Base-by-base conservation (phyloP, 768 basidiomycete species). In the Ramaria sp. region DNA sequence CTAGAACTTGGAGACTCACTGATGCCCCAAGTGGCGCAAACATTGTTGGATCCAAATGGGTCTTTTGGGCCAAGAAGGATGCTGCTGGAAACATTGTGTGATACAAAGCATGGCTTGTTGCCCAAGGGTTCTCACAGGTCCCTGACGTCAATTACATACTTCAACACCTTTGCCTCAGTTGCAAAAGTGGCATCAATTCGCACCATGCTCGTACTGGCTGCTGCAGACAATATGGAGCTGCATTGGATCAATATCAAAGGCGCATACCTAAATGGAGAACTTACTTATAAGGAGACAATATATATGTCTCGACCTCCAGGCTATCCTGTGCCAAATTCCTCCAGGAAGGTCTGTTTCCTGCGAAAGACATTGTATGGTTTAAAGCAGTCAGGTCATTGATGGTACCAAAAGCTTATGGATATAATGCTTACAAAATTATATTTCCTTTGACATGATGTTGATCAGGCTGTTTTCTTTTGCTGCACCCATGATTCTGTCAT, bases 221-320 rank as follows among this genome's bases (percentile, higher is more conserved):
- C 71, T 0, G 3, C 56, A 0, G 47, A 65, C 0, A 68, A 67
- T 33, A 75, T 68, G 70, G 71, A 72, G 12, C 60, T n/a, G n/a
- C 71, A 68, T 5, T 72, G 75, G 39, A 63, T 74, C 5, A 71
- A 76, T 60, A 64, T 76, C 34, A 73, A 72, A 33, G 72, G 69
- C 0, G n/a, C n/a, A n/a, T n/a, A n/a, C n/a, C n/a, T n/a, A n/a
- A n/a, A n/a, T n/a, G n/a, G n/a, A n/a, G n/a, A n/a, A n/a, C n/a
- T n/a, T n/a, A n/a, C n/a, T n/a, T n/a, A n/a, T n/a, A n/a, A n/a
- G n/a, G n/a, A n/a, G n/a, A n/a, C n/a, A n/a, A n/a, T n/a, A n/a
- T n/a, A n/a, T n/a, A n/a, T n/a, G n/a, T n/a, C n/a, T n/a, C n/a
- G n/a, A n/a, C n/a, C n/a, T n/a, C n/a, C n/a, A n/a, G n/a, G 71